Evolutionary conservation across 352 stramenopile genomes (phyloP).

Genomic region (Phytophthora fragariae): DNA sequence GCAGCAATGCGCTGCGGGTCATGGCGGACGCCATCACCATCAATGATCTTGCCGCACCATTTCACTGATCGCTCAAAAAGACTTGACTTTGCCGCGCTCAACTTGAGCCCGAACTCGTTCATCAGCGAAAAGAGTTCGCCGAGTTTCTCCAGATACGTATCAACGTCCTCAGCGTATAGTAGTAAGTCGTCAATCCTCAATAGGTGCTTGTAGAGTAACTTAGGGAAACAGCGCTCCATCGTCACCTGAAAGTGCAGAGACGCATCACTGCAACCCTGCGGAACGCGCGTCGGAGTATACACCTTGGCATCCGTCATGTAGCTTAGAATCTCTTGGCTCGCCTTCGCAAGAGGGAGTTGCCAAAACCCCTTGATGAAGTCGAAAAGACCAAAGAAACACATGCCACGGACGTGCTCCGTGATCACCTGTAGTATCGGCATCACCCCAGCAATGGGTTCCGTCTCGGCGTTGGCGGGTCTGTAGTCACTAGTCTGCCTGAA

Average conservation of each 20-base stretch:
- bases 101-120: conserved; percentile 31
- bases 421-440: conserved; percentile 4
- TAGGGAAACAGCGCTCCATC: conserved; percentile 13
- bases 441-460: conserved; percentile 12
- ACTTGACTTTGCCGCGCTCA: conserved; percentile 31
- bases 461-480: background rate
- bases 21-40: conserved; percentile 4
- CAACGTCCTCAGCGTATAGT: conserved; percentile 24
- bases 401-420: conserved; percentile 8
- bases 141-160: conserved; percentile 30
- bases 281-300: conserved; percentile 23
- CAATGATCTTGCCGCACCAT: conserved; percentile 33
- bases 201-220: conserved; percentile 21
- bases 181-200: conserved; percentile 47
- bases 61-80: conserved; percentile 31
- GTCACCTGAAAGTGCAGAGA: conserved; percentile 17
- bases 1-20: conserved; percentile 4
- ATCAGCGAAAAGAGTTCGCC: conserved; percentile 31
- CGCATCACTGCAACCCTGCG: conserved; percentile 23
- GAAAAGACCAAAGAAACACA: conserved; percentile 11
- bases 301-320: conserved; percentile 30
- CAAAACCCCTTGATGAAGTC: conserved; percentile 10
- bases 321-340: conserved; percentile 17
- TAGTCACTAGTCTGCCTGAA: conserved; percentile 10
- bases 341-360: conserved; percentile 1